Evolutionary conservation across 305 asterid genomes (phyloP).

Genomic region (Solanum hybrid): DNA sequence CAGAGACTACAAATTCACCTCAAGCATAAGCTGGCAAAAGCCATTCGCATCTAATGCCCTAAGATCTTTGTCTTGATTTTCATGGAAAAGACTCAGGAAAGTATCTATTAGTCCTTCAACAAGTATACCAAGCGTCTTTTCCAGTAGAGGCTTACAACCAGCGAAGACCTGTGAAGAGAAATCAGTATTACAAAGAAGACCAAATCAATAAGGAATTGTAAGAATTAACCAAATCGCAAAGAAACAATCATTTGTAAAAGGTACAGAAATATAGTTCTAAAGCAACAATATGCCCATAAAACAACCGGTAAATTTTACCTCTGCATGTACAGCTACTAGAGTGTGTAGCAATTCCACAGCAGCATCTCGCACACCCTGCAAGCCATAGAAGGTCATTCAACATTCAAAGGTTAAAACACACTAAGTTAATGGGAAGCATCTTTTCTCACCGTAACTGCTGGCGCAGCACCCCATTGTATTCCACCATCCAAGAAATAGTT

Average conservation of each 20-base stretch:
- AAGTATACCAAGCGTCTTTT: conserved; percentile 87
- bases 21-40: conserved; percentile 93
- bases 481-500: conserved; percentile 93
- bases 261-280: neutral
- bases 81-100: conserved; percentile 74
- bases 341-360: conserved; percentile 91
- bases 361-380: conserved; percentile 96
- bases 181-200: conserved; percentile 3
- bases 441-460: conserved; percentile 71
- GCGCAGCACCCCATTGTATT: conserved; percentile 93
- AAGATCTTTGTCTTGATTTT: conserved; percentile 54
- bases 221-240: neutral
- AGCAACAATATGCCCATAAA: conserved; percentile 4
- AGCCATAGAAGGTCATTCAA: conserved; percentile 1
- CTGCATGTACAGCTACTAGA: conserved; percentile 93
- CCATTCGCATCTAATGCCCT: conserved; percentile 86
- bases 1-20: conserved; percentile 36
- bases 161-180: conserved; percentile 65
- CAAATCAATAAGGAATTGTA: neutral
- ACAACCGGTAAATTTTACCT: conserved; percentile 38
- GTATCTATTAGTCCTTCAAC: conserved; percentile 94
- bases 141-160: conserved; percentile 88
- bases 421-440: neutral
- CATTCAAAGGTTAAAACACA: neutral
- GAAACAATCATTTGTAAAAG: neutral